Evolutionary conservation across 2,329 filamentous ascomycete genomes (phyloP), one percentile per base, ranked within the genome.

Genomic region (Aureobasidium lini): DNA sequence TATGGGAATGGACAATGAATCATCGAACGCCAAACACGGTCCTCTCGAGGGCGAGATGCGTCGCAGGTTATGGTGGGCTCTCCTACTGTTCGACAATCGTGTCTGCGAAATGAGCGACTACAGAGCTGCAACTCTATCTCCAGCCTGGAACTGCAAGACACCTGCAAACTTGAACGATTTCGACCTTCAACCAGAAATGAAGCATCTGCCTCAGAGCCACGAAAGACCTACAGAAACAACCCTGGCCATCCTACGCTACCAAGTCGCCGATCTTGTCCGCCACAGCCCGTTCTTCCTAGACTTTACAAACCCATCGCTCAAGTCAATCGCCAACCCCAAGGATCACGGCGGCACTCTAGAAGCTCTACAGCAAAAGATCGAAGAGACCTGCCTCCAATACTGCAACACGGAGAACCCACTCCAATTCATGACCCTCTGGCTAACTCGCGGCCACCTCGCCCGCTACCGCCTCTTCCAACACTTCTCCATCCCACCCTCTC

Each of bases 41-140:
- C 3, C 80, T 76, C 34, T 88, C 57, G 86, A 90, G 66, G 80
- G 83, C 3, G 87, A 90, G 71, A 81, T 88, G 71, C 81, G 86
- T n/a, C 81, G 87, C 52, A 79, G 87, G 39, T 73, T 90, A 1
- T 90, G 86, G 87, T 90, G 86, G 86, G 82, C 84, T 34, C 76
- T 91, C 15, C 78, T 86, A 1, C 76, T 83, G 29, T 86, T 89
- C 64, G 88, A 91, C 69, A 78, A 81, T 61, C 84, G 87, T 23
- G 81, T 89, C 39, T 80, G 84, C 60, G 87, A 90, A 68, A 81
- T 89, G 70, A 80, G 83, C 3, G 81, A 82, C 50, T 82, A 67
- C 59, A 75, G 71, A 61, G 65, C 65, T 9, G 61, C 69, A 1
- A 68, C 64, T 2, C 60, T 80, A 13, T 62, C 63, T 62, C 76